These are phyloP conservation scores for Ceratocystis smalleyi DNA, from an alignment of 2,329 filamentous ascomycete species.

Conservation along the genomic window DNA sequence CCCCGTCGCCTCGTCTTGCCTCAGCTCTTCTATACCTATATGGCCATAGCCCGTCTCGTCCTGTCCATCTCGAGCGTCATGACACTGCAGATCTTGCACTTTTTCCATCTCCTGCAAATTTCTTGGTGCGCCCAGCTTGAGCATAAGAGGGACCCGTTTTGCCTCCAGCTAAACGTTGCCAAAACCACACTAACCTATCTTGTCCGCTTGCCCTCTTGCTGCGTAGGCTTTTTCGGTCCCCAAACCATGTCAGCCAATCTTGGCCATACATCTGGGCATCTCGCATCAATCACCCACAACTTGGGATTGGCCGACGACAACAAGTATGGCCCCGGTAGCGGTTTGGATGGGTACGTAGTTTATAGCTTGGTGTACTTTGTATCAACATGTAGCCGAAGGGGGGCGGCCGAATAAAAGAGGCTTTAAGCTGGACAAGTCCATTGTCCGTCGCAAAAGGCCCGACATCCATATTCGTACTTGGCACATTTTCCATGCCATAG, in stretches of 20 bases:
- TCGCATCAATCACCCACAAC: not conserved
- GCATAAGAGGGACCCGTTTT: not conserved
- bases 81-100: not conserved
- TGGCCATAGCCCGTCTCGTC: not conserved
- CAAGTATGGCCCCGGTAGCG: not conserved
- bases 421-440: not conserved
- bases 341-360: not conserved
- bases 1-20: not conserved
- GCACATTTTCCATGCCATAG: not conserved
- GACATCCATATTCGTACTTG: not conserved
- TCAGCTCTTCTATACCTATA: not conserved
- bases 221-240: not conserved
- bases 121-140: not conserved
- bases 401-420: not conserved
- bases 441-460: not conserved
- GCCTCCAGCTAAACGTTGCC: not conserved
- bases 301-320: not conserved
- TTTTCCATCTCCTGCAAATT: not conserved
- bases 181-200: not conserved
- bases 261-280: not conserved
- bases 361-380: not conserved
- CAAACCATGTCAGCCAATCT: conserved; percentile 2
- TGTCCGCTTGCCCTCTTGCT: not conserved
- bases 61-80: not conserved
- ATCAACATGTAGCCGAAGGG: too few relatives aligned